These are phyloP conservation scores for Kandelia obovata DNA, from an alignment of 345 rosid species.

Conservation along the genomic window DNA sequence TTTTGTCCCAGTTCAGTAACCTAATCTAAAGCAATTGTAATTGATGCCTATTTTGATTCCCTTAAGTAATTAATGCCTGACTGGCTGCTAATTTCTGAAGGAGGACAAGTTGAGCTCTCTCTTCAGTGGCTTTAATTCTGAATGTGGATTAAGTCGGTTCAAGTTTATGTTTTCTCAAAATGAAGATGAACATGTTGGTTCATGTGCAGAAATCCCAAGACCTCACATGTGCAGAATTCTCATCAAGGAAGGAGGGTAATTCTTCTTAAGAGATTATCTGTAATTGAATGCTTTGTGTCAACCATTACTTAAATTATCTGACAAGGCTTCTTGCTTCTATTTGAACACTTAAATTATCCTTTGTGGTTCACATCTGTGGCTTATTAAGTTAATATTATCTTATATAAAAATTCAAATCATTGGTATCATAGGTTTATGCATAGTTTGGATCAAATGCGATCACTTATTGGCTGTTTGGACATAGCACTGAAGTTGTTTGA, in stretches of 20 bases:
- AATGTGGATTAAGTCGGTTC: no score
- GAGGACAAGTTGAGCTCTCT: no score
- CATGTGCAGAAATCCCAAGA: slow-evolving; percentile 22
- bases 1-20: no score
- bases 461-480: neutral
- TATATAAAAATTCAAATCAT: neutral
- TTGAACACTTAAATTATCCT: neutral
- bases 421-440: neutral
- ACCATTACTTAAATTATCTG: slow-evolving; percentile 1
- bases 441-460: neutral
- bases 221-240: slow-evolving; percentile 32
- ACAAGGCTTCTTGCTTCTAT: neutral
- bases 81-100: no score
- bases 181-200: no score
- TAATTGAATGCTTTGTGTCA: neutral
- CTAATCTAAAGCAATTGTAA: no score
- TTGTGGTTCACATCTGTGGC: no score
- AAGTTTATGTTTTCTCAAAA: no score
- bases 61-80: no score
- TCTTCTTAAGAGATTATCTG: neutral
- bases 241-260: slow-evolving; percentile 49
- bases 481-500: neutral
- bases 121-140: no score
- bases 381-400: neutral
- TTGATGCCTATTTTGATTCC: no score